phyloP scores from a whole-genome alignment of 345 rosid species.

The Toxicodendron radicans region DNA sequence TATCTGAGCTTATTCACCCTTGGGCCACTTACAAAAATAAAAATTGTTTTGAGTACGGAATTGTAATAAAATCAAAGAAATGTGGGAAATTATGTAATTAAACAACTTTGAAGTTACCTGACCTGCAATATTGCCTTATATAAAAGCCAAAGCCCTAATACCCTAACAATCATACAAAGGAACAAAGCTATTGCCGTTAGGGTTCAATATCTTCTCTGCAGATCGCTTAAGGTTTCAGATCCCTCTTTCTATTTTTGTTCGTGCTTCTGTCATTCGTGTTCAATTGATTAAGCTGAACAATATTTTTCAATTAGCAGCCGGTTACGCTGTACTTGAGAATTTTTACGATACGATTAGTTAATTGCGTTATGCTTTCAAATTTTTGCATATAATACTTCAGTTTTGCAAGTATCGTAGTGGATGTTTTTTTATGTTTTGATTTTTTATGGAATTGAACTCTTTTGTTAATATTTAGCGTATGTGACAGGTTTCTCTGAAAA shows the following conservation, averaged over 20 bases:
- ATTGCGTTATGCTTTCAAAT: neutral
- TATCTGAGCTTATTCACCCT: no score
- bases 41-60: neutral
- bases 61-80: neutral
- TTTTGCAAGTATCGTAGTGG: neutral
- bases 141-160: neutral
- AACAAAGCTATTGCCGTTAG: neutral
- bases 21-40: neutral
- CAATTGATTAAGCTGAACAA: neutral
- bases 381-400: neutral
- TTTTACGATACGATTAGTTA: neutral
- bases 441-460: neutral
- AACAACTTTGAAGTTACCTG: neutral
- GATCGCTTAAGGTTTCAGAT: slow-evolving; percentile 18
- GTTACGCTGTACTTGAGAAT: neutral
- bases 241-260: neutral
- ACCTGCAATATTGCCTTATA: neutral
- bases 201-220: slow-evolving; percentile 14
- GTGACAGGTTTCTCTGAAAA: slow-evolving; percentile 28
- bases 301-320: neutral
- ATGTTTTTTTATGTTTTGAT: neutral
- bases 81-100: neutral
- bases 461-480: neutral
- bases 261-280: neutral
- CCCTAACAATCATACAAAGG: neutral